phyloP scores from a whole-genome alignment of 2,329 filamentous ascomycete genomes.

The Xylaria hypoxylon region DNA sequence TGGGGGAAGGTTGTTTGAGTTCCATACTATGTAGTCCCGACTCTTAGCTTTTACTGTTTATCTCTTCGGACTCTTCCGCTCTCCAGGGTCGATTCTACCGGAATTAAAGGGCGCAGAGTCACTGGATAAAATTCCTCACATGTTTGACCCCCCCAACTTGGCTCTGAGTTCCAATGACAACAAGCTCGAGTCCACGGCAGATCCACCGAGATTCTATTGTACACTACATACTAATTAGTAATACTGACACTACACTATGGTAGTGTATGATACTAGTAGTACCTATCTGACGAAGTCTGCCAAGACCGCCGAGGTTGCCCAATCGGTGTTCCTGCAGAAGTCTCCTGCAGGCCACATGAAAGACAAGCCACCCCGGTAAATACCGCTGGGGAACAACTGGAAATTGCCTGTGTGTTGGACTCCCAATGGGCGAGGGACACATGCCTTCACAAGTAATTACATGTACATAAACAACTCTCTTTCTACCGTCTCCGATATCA shows the following conservation, averaged over 20 bases:
- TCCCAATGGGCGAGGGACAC: constrained; percentile 15
- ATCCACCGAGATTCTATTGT: constrained; percentile 19
- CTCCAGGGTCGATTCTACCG: constrained; percentile 29
- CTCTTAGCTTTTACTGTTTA: not conserved
- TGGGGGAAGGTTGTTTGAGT: constrained; percentile 9
- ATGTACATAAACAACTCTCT: not conserved
- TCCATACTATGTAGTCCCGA: constrained; percentile 16
- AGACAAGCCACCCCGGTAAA: constrained; percentile 4
- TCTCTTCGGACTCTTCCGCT: not conserved
- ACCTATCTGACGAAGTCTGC: constrained; percentile 15
- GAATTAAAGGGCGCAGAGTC: constrained; percentile 31
- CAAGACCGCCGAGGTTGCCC: constrained; percentile 25
- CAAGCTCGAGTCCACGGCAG: constrained; percentile 22
- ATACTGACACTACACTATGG: too few relatives aligned
- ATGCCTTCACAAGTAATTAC: not conserved
- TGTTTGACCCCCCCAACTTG: constrained; percentile 36
- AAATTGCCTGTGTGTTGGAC: constrained; percentile 12
- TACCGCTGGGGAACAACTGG: constrained; percentile 8
- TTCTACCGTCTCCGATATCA: not conserved
- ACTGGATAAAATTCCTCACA: constrained; percentile 5
- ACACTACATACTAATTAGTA: too few relatives aligned
- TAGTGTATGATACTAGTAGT: too few relatives aligned
- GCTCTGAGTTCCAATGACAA: constrained; percentile 18
- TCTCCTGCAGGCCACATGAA: constrained; percentile 39
- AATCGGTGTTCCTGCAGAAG: constrained; percentile 38